Evolutionary conservation across 192 early-diverging fungal genomes (phyloP).

Genomic region (Phlyctochytrium planicorne): DNA sequence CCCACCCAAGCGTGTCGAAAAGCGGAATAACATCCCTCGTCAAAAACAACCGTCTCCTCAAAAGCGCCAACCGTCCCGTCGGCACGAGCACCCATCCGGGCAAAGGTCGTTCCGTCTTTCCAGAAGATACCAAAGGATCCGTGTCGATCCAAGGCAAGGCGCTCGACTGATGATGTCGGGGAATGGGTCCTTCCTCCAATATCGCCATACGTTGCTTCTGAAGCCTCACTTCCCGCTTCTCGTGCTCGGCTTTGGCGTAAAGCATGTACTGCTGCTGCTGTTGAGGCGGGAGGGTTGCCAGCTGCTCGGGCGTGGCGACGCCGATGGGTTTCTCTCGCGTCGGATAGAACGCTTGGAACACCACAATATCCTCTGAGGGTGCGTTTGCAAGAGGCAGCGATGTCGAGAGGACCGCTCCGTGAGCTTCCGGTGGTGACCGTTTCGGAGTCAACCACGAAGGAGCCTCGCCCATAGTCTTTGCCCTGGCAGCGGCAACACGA

Average conservation of each 20-base stretch:
- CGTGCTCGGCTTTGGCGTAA: neutral
- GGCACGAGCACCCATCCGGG: constrained; percentile 10
- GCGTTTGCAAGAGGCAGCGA: neutral
- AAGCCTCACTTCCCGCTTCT: neutral
- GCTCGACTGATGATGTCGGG: constrained; percentile 12
- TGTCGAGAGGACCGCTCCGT: neutral
- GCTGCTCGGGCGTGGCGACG: neutral
- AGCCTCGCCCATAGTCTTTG: neutral
- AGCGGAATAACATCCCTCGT: constrained; percentile 74
- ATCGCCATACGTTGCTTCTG: neutral
- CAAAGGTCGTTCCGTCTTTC: too few species aligned
- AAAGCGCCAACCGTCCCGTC: constrained; percentile 13
- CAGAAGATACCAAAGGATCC: constrained; percentile 16
- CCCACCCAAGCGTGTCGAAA: constrained; percentile 88
- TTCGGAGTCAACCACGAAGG: neutral
- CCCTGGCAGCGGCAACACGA: neutral
- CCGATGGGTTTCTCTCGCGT: neutral
- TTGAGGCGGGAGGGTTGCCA: neutral
- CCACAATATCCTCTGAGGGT: neutral
- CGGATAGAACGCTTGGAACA: neutral
- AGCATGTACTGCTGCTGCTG: constrained; percentile 1
- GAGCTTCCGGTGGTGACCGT: neutral
- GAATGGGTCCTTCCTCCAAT: neutral
- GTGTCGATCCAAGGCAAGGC: neutral
- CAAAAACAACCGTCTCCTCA: constrained; percentile 65